Evolutionary conservation across 305 asterid species (phyloP).

Genomic region (Galium porrigens): DNA sequence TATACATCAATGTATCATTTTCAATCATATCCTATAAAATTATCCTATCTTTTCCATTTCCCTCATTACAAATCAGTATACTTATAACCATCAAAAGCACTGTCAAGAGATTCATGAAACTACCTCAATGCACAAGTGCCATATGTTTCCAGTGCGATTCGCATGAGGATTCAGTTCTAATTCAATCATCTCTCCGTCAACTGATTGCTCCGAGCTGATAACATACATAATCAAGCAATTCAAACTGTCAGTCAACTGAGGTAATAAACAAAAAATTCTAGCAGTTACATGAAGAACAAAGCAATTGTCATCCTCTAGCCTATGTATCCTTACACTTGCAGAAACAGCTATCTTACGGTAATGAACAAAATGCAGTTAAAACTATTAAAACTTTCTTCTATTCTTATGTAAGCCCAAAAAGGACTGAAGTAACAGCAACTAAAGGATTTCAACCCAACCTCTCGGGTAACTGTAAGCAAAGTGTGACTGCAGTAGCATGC

Average conservation of each 20-base stretch:
- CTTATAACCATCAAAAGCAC: not conserved
- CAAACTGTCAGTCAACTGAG: not conserved
- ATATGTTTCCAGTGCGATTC: constrained; percentile 78
- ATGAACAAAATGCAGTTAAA: not conserved
- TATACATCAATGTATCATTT: not conserved
- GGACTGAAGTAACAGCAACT: not conserved
- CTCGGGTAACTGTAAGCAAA: constrained; percentile 50
- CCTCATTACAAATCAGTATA: not conserved
- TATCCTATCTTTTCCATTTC: not conserved
- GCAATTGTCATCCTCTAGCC: not conserved
- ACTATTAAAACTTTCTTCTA: not conserved
- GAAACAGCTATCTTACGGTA: not conserved
- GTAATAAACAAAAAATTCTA: not conserved
- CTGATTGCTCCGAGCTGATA: constrained; percentile 26
- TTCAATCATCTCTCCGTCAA: constrained; percentile 47
- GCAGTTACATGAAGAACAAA: not conserved
- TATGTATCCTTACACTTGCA: not conserved
- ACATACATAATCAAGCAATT: constrained; percentile 5
- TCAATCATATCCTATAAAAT: not conserved
- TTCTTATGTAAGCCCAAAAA: not conserved
- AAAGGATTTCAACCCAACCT: constrained; percentile 32
- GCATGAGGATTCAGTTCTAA: constrained; percentile 51
- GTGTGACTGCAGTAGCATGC: constrained; percentile 76
- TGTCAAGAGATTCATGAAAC: constrained; percentile 9
- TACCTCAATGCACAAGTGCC: constrained; percentile 93